Percentiles rank a stretch among this genome's conserved stretches.
Conservation (phyloP, 768 basidiomycete genomes). For the Leccinum uliginosum region DNA sequence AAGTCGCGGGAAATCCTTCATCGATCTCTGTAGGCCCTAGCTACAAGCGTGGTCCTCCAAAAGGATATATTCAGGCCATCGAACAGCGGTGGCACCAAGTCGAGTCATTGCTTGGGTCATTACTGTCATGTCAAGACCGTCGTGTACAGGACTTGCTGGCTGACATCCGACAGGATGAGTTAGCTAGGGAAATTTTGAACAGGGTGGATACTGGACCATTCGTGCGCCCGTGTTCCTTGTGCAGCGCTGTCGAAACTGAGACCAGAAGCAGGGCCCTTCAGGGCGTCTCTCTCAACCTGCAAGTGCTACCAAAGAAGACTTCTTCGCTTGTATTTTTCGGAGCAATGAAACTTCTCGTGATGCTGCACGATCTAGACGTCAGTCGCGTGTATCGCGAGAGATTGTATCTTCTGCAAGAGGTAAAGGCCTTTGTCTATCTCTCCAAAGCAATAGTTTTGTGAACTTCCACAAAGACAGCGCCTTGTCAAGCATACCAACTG, state of each 20-base stretch:
- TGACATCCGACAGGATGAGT: conserved; percentile 65
- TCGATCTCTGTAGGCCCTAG: conserved; percentile 52
- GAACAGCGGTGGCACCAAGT: conserved; percentile 91
- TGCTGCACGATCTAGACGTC: conserved; percentile 58
- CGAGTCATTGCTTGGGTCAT: conserved; percentile 81
- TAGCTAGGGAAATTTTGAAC: conserved; percentile 72
- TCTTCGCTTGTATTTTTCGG: conserved; percentile 68
- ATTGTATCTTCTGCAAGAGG: conserved; percentile 73
- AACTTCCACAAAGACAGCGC: conserved; percentile 42
- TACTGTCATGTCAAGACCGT: conserved; percentile 68
- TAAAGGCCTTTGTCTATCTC: conserved; percentile 15
- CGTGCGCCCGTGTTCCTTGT: conserved; percentile 36
- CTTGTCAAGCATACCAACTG: conserved; percentile 59
- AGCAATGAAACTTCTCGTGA: conserved; percentile 54
- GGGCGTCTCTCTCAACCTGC: conserved; percentile 59
- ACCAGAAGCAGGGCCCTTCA: conserved; percentile 53
- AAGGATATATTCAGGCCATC: conserved; percentile 91
- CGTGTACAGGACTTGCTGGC: conserved; percentile 58
- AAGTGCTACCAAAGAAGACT: conserved; percentile 70
- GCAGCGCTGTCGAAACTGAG: conserved; percentile 5
- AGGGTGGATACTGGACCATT: conserved; percentile 80
- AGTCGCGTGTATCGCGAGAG: conserved; percentile 74
- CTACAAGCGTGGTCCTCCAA: conserved; percentile 80
- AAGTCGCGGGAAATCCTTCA: neutral
- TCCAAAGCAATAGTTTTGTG: conserved; percentile 1